A percentile compares a stretch with the other conserved stretches of the same genome.
These are phyloP conservation scores for Friedmanniomyces endolithicus DNA, from an alignment of 495 filamentous ascomycete genomes.

Conservation along the genomic window DNA sequence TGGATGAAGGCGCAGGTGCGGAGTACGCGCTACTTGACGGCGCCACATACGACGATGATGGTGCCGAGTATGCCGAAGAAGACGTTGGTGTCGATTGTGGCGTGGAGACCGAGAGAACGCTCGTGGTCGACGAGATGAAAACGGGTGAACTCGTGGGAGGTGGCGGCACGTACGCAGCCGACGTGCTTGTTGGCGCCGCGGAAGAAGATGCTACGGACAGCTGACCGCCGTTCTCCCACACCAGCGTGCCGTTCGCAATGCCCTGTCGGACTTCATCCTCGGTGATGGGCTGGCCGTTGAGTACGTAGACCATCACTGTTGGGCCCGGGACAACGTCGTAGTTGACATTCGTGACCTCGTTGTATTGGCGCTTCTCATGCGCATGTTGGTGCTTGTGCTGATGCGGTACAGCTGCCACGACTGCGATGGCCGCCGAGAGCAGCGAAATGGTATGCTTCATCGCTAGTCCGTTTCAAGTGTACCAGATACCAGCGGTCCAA, in stretches of 20 bases:
- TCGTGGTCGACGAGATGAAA: background rate
- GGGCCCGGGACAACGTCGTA: constrained; percentile 22
- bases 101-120: background rate
- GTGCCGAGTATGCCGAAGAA: background rate
- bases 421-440: constrained; percentile 24
- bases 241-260: constrained; percentile 29
- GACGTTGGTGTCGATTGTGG: background rate
- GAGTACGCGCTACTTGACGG: background rate
- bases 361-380: constrained; percentile 19
- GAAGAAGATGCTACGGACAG: constrained; percentile 1
- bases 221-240: constrained; percentile 20
- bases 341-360: background rate
- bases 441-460: constrained; percentile 9
- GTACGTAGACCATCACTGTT: constrained; percentile 27
- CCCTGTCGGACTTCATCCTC: constrained; percentile 27
- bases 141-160: background rate
- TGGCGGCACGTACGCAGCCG: constrained; percentile 1
- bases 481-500: too few relatives aligned
- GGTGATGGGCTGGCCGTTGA: constrained; percentile 28
- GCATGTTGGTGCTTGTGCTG: constrained; percentile 24
- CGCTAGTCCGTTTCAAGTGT: constrained; percentile 19
- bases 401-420: constrained; percentile 26
- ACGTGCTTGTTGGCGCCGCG: constrained; percentile 3
- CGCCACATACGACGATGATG: background rate
- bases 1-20: background rate